phyloP scores from a whole-genome alignment of 176 grass and related monocot species.

The Zoysia japonica region DNA sequence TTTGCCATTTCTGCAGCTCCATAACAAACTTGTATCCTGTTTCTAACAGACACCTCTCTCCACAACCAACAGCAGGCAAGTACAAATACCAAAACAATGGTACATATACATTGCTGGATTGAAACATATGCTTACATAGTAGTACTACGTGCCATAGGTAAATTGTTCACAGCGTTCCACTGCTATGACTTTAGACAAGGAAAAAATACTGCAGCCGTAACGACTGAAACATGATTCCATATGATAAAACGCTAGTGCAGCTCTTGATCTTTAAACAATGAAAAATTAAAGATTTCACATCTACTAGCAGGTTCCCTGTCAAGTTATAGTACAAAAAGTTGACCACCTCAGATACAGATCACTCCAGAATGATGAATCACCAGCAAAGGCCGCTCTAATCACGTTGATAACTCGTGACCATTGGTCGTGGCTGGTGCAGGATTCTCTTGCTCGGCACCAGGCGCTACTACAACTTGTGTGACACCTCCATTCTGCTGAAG shows the following conservation, averaged over 20 bases:
- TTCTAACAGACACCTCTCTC: too few relatives aligned
- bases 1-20: too few relatives aligned
- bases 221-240: slow-evolving; percentile 28
- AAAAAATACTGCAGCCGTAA: slow-evolving; percentile 20
- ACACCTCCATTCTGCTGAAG: slow-evolving; percentile 43
- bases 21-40: too few relatives aligned
- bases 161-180: slow-evolving; percentile 2
- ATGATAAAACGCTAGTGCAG: slow-evolving; percentile 14
- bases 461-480: background rate
- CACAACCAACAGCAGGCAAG: too few relatives aligned
- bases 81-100: too few relatives aligned
- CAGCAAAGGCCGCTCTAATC: slow-evolving; percentile 12
- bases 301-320: slow-evolving; percentile 34
- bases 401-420: slow-evolving; percentile 38
- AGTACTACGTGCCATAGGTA: slow-evolving; percentile 23
- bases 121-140: slow-evolving; percentile 24
- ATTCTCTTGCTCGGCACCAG: slow-evolving; percentile 33
- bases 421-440: slow-evolving; percentile 34
- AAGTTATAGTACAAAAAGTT: slow-evolving; percentile 51
- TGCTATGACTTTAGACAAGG: slow-evolving; percentile 7
- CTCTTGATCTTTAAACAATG: slow-evolving; percentile 30
- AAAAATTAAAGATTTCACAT: slow-evolving; percentile 2
- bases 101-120: too few relatives aligned
- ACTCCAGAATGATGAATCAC: slow-evolving; percentile 26
- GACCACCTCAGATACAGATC: slow-evolving; percentile 28